These are phyloP conservation scores for Trichomonas tenax DNA, from an alignment of 208 protist genomes.

Conservation along the genomic window DNA sequence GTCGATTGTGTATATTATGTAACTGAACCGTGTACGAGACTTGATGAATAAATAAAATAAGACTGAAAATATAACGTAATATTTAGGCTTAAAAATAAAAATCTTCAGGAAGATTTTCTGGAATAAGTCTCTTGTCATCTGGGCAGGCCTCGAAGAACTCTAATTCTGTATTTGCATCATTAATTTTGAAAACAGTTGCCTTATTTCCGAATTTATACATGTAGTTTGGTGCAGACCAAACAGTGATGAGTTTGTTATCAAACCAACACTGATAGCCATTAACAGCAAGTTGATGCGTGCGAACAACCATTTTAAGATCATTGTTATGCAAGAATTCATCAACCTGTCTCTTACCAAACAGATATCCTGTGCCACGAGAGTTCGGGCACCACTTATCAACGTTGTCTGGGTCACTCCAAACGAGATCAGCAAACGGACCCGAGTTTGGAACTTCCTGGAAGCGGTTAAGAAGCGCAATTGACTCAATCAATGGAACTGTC, in stretches of 20 bases:
- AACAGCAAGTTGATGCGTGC: conserved; percentile 67
- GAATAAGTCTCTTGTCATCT: conserved; percentile 25
- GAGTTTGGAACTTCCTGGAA: conserved; percentile 25
- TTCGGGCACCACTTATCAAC: conserved; percentile 58
- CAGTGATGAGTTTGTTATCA: conserved; percentile 54
- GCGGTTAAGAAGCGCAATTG: conserved; percentile 64
- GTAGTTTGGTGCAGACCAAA: conserved; percentile 69
- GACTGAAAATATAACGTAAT: no score
- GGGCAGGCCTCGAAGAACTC: conserved; percentile 90
- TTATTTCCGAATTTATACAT: neutral
- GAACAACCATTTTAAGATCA: conserved; percentile 55
- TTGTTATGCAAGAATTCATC: conserved; percentile 56
- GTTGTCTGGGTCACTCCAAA: conserved; percentile 36
- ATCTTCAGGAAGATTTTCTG: neutral
- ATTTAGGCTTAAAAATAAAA: no score
- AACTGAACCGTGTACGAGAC: no score
- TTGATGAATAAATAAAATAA: no score
- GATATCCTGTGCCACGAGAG: conserved; percentile 63
- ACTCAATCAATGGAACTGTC: conserved; percentile 49
- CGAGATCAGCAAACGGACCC: neutral
- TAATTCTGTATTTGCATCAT: conserved; percentile 17
- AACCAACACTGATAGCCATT: conserved; percentile 73
- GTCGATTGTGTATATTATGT: no score
- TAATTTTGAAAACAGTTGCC: neutral
- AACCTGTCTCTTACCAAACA: conserved; percentile 56